Evolutionary conservation across 179 eudicot genomes (phyloP), one percentile per base, ranked within the genome.

Genomic region (Beta corolliflora): DNA sequence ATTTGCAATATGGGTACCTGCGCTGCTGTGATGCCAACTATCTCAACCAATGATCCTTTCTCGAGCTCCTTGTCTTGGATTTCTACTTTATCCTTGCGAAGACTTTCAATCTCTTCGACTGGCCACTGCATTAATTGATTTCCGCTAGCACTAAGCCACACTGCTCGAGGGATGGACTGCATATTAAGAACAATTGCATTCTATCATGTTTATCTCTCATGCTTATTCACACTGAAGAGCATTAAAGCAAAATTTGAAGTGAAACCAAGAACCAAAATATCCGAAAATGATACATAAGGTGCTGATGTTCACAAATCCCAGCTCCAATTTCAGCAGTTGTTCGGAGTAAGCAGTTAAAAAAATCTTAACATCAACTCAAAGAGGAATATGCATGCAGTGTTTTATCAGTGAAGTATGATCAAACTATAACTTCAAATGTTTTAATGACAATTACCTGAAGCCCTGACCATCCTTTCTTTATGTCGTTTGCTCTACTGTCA

Each of bases 391-490:
- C 5, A 2, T n/a, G 11, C 44, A 71, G 46, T 25, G 69, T 48
- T 58, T 59, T 67, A 41, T 78, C 54, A 14, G n/a, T 71, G 44
- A 73, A 16, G 54, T 65, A 19, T 25, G 36, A 73, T 50, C 9
- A 31, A 7, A 31, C 29, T 44, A 41, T 50, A 61, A 44, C 41
- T 41, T 13, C 73, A 23, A 50, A 0, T 29, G 36, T 8, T 19
- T 36, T 29, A 36, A 36, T 4, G 5, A n/a, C 25, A 21, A 46
- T 76, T 81, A 91, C 95, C 93, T 90, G 92, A 70, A 91, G 83
- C 21, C 95, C 91, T 45, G 92, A 86, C 95, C 95, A 91, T 61
- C 91, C 95, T 67, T 88, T 90, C 56, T 79, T 64, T 5, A 86
- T 81, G 73, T 85, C 95, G 82, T 83, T 81, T 23, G 80, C 77